Evolutionary conservation across 768 basidiomycete genomes (phyloP).

Genomic region (Suillus decipiens): DNA sequence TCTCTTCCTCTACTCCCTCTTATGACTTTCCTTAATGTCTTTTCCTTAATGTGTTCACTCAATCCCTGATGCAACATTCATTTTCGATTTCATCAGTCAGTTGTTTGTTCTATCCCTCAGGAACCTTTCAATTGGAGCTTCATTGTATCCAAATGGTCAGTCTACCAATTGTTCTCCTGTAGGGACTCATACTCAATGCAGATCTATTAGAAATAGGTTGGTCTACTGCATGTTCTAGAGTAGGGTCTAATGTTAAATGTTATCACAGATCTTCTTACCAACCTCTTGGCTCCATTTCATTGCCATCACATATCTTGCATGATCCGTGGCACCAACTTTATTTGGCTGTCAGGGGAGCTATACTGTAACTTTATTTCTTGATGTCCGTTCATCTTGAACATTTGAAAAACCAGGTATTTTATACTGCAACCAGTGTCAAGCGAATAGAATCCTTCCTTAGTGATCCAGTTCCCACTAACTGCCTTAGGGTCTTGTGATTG

Average conservation of each 20-base stretch:
- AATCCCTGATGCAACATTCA: background rate
- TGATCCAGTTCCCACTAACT: background rate
- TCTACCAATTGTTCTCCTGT: background rate
- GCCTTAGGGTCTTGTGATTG: background rate
- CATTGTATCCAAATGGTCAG: background rate
- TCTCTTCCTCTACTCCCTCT: no score
- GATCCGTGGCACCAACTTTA: background rate
- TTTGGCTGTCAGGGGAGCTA: background rate
- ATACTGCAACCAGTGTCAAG: background rate
- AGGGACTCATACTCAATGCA: background rate
- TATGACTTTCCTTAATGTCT: no score
- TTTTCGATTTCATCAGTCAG: background rate
- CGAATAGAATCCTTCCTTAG: background rate
- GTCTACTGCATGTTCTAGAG: background rate
- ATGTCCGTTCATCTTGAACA: background rate
- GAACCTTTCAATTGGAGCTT: background rate
- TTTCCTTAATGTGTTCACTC: background rate
- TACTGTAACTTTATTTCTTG: background rate
- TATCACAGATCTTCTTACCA: background rate
- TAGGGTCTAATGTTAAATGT: background rate
- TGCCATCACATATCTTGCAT: background rate
- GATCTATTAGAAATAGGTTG: background rate
- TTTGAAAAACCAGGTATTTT: background rate
- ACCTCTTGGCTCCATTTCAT: background rate
- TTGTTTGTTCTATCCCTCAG: no score